Evolutionary conservation across 2,329 filamentous ascomycete species (phyloP), one percentile per base, ranked within the genome.

Genomic region (Ophiosphaerella korrae): DNA sequence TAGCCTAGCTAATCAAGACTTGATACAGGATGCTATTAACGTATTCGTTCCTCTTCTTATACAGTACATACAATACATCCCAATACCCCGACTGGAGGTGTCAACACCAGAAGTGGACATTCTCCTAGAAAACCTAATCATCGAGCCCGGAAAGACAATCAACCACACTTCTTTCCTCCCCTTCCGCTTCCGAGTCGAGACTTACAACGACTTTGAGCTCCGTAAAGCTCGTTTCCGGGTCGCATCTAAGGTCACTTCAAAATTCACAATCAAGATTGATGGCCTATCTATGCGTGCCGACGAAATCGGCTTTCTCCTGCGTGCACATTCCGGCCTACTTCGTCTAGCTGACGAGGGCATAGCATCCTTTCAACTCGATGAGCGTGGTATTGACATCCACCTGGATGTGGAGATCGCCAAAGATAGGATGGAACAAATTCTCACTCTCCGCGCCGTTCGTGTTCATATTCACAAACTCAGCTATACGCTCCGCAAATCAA

Each of bases 101-200:
- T 88, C 90, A 0, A 88, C 88, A 3, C 92, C 92, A 0, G 86
- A 89, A 31, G 80, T 96, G 47, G 92, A 97, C 63, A 82, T 97
- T 5, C 78, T 97, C 1, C 77, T 97, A 2, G 93, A 97, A 68
- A 97, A 96, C 58, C 79, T 97, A 29, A 88, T 97, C 52, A 81
- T 97, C 29, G 90, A 97, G 67, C 93, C 93, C 0, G 93, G 93
- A 6, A 81, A 81, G 50, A 95, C 91, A 0, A 81, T 96, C 63
- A 93, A 96, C 70, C 79, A 88, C 55, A 90, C 88, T 3, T 96
- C 92, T 0, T 97, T 97, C 78, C 80, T 97, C 1, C 93, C 93
- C 0, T 93, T 91, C 75, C 85, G 86, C 48, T 79, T 97, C 45
- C 87, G 89, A 38, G 77, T 97, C 3, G 87, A 92, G 57, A 93